Base-by-base conservation (phyloP, 1,284 basidiomycete genomes). In the Austroboletus rostrupii region DNA sequence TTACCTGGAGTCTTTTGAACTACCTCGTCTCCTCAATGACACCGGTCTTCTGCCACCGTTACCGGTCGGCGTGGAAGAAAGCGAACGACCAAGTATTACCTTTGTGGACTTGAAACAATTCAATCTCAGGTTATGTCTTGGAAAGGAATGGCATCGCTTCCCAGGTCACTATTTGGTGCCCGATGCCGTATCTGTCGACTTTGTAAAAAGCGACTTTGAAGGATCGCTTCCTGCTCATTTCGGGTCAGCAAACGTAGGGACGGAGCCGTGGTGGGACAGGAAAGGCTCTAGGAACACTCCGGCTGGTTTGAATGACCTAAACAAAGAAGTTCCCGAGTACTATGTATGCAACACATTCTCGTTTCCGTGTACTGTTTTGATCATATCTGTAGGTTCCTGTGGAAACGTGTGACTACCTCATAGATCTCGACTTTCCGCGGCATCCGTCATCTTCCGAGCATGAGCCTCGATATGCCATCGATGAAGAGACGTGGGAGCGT, bases 81-180 rank as follows among this genome's bases (percentile, higher is more conserved):
- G 79, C 9, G 79, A 87, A 38, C 67, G 68, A 16, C 78, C 78
- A 19, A 77, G 78, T 51, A 78, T 92, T 55, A 87, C 95, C 64
- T 74, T 90, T 35, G 69, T 81, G 1, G 81, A 81, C 1, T 73
- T 97, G 57, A 74, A 76, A 49, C 72, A 80, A n/a, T 81, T 94
- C 57, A 80, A 83, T 50, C 68, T 96, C 49, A 83, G 76, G n/a
- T 66, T 99, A 2, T 99, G 97, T 71, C 79, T 90, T 49, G 93
- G 87, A 31, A 92, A 95, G 64, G 96, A 99, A 70, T 99, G 97
- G 97, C 78, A 98, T 65, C 80, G 96, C 14, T 99, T 95, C 76
- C 92, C 95, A 0, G 82, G 90, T 1, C 87, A 90, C 65, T 98
- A 90, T 70, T 79, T 96, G 43, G 78, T 98, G 17, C 94, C 96